Evolutionary conservation across 1,139 yeast species (phyloP).

Genomic region (Lodderomyces pseudojiufengensis): DNA sequence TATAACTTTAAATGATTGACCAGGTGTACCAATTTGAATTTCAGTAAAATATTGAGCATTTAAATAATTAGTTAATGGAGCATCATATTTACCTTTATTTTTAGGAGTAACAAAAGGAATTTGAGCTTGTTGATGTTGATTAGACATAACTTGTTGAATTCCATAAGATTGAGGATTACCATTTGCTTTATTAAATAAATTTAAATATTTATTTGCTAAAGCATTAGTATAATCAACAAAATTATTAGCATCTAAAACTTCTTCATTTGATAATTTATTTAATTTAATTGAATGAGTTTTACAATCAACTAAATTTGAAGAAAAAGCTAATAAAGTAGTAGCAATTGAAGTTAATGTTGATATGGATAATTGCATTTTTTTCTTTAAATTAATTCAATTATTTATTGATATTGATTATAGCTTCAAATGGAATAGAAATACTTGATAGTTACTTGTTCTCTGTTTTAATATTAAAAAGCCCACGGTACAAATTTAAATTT

Average conservation of each 20-base stretch:
- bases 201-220: slow-evolving; percentile 71
- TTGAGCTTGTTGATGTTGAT: slow-evolving; percentile 26
- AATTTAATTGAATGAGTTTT: slow-evolving; percentile 61
- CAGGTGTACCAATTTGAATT: slow-evolving; percentile 86
- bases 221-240: slow-evolving; percentile 64
- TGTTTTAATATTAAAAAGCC: too few species aligned
- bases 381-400: too few species aligned
- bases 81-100: slow-evolving; percentile 45
- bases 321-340: slow-evolving; percentile 44
- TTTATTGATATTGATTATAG: too few species aligned
- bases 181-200: slow-evolving; percentile 43
- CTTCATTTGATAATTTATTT: slow-evolving; percentile 60
- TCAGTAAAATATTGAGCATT: slow-evolving; percentile 96
- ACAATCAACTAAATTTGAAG: slow-evolving; percentile 46
- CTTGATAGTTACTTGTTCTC: too few species aligned
- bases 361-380: slow-evolving; percentile 30
- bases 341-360: slow-evolving; percentile 46
- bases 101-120: slow-evolving; percentile 41
- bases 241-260: slow-evolving; percentile 54
- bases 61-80: slow-evolving; percentile 86
- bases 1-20: slow-evolving; percentile 83
- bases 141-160: slow-evolving; percentile 11
- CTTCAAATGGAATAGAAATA: too few species aligned
- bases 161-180: slow-evolving; percentile 24
- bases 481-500: too few species aligned